These are phyloP conservation scores for Rhizopus delemar DNA, from an alignment of 371 early-diverging fungal genomes.

Conservation along the genomic window DNA sequence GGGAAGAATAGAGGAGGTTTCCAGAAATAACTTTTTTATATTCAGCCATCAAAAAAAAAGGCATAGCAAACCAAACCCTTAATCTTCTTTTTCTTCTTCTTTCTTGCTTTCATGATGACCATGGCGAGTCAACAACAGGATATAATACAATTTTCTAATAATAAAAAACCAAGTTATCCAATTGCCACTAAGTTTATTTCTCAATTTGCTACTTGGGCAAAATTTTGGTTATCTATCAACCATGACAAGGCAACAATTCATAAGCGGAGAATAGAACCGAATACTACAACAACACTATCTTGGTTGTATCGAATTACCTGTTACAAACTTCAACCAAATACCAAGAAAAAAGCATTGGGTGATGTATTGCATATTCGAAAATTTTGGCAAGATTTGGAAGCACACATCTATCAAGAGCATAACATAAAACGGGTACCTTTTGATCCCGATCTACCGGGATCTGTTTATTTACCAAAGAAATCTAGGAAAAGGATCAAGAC, in stretches of 20 bases:
- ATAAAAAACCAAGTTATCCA: slow-evolving; percentile 3
- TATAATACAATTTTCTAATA: slow-evolving; percentile 3
- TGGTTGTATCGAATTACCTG: slow-evolving; percentile 15
- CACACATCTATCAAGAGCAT: slow-evolving; percentile 7
- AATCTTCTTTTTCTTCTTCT: slow-evolving; percentile 1
- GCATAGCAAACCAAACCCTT: background rate
- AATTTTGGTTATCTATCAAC: slow-evolving; percentile 19
- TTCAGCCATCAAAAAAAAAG: background rate
- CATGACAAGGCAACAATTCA: slow-evolving; percentile 34
- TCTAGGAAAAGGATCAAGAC: background rate
- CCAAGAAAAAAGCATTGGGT: slow-evolving; percentile 8
- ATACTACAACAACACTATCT: background rate
- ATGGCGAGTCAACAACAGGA: background rate
- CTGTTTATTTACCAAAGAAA: slow-evolving; percentile 10
- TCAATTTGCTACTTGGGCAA: slow-evolving; percentile 23
- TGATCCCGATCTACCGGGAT: slow-evolving; percentile 19
- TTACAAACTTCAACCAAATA: slow-evolving; percentile 18
- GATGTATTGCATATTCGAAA: slow-evolving; percentile 21
- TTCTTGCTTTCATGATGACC: background rate
- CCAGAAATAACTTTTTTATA: too few species aligned
- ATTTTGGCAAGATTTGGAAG: slow-evolving; percentile 23
- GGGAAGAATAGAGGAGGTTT: too few species aligned
- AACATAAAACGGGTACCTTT: slow-evolving; percentile 21
- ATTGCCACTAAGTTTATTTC: slow-evolving; percentile 9
- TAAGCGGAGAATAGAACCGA: slow-evolving; percentile 55